Evolutionary conservation across 768 basidiomycete genomes (phyloP).

Genomic region (Pilatotrama ljubarskyi): DNA sequence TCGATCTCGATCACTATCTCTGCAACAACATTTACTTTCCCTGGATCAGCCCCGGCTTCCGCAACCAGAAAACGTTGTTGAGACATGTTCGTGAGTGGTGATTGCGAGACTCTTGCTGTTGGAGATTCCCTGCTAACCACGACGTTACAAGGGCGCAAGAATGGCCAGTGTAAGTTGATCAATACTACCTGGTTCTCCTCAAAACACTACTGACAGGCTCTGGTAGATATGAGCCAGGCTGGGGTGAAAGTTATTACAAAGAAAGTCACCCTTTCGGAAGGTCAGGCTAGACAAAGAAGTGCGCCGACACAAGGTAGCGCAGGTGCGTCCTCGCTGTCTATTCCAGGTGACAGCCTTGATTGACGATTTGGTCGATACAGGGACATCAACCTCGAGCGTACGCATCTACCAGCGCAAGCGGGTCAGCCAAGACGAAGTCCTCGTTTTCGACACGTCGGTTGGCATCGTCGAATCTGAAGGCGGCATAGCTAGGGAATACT

Average conservation of each 20-base stretch:
- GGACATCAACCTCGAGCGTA: slow-evolving; percentile 6
- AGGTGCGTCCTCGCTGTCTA: background rate
- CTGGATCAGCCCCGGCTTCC: slow-evolving; percentile 24
- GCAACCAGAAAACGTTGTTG: slow-evolving; percentile 21
- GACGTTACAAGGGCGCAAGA: background rate
- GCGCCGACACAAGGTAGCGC: background rate
- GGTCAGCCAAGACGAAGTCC: slow-evolving; percentile 9
- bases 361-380: background rate
- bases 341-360: background rate
- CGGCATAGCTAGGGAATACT: slow-evolving; percentile 9
- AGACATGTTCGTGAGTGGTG: slow-evolving; percentile 15
- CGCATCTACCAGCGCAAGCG: slow-evolving; percentile 20
- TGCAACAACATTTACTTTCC: slow-evolving; percentile 29
- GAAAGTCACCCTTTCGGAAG: background rate
- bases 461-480: slow-evolving; percentile 1
- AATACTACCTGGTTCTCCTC: too few relatives aligned
- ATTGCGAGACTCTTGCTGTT: background rate
- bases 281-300: background rate
- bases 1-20: slow-evolving; percentile 29
- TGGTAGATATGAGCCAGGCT: slow-evolving; percentile 11
- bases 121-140: too few relatives aligned
- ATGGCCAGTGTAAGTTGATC: background rate
- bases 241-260: slow-evolving; percentile 9
- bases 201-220: background rate
- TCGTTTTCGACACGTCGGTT: slow-evolving; percentile 9